These are phyloP conservation scores for Leccinum longicurvipes DNA, from an alignment of 768 basidiomycete genomes.

Conservation along the genomic window DNA sequence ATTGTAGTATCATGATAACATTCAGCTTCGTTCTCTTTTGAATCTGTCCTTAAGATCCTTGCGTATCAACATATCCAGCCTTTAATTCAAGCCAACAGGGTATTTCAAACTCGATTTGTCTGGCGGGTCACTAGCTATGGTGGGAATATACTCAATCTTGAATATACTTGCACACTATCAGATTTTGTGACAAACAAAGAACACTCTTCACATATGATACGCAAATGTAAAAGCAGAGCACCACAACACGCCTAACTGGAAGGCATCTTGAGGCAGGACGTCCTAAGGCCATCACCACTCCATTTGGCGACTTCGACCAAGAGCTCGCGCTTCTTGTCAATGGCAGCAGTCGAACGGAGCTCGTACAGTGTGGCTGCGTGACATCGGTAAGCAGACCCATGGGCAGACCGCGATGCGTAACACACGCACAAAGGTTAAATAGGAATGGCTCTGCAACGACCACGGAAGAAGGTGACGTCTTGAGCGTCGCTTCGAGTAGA, in stretches of 20 bases:
- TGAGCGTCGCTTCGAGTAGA: conserved; percentile 60
- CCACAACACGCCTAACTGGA: conserved; percentile 37
- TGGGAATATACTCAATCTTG: no score
- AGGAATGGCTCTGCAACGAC: conserved; percentile 79
- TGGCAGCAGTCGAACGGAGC: conserved; percentile 66
- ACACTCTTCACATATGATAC: no score
- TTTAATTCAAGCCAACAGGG: no score
- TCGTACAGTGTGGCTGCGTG: conserved; percentile 73
- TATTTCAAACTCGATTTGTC: no score
- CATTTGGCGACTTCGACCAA: conserved; percentile 77
- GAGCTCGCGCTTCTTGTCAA: conserved; percentile 73
- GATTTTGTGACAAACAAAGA: no score
- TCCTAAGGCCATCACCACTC: conserved; percentile 81
- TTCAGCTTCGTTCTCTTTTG: neutral
- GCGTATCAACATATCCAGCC: no score
- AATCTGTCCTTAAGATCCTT: no score
- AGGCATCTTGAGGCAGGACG: conserved; percentile 77
- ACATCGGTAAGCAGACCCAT: neutral
- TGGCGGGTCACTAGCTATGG: no score
- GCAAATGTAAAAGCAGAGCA: neutral
- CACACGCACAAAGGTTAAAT: conserved; percentile 73
- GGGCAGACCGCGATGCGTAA: neutral
- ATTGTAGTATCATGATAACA: conserved; percentile 2
- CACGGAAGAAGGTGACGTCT: conserved; percentile 63
- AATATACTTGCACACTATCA: no score